Evolutionary conservation across 768 basidiomycete species (phyloP), one percentile per base, ranked within the genome.

Genomic region (Chlorophyllum brunneum): DNA sequence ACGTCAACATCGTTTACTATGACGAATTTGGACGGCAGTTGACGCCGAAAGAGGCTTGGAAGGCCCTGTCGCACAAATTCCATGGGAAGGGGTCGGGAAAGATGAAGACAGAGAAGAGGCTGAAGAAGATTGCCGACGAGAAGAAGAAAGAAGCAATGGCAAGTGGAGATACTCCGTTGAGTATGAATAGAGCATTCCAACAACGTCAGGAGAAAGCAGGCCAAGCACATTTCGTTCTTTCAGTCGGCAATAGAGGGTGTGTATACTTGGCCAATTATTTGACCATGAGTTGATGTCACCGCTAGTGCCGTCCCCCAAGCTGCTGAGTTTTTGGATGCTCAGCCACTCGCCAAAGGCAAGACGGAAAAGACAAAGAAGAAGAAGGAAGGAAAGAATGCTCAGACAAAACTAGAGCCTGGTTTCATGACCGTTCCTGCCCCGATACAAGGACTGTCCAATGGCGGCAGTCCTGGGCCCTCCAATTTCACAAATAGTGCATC

Each of bases 51-150:
- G 97, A 99, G 72, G 95, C 95, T 4, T 98, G 95, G 95, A 98
- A 98, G 72, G 92, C 93, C 15, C 73, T 99, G 37, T 94, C 91
- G 38, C 97, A 99, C 67, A 90, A 92, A 65, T 98, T 99, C 82
- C 97, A 99, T 60, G 97, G 97, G 30, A 98, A 98, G 69, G 92
- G 92, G 2, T 91, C 90, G 1, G 97, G 97, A 9, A 90, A 87
- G 73, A 91, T 89, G 82, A 98, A 98, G 79, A 94, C 88, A 20
- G 95, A 98, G 76, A 98, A 98, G 68, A 79, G 92, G 55, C 63
- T 98, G 58, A 94, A 95, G 80, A 94, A 89, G 75, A 98, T 98
- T 58, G 90, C 86, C n/a, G 95, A 98, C 61, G 97, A 99, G 74
- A 83, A 88, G 67, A 98, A 97, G 76, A 81, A 92, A 65, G 82